Conservation (phyloP, 2,329 filamentous ascomycete species). For the Microsporum ferrugineum region DNA sequence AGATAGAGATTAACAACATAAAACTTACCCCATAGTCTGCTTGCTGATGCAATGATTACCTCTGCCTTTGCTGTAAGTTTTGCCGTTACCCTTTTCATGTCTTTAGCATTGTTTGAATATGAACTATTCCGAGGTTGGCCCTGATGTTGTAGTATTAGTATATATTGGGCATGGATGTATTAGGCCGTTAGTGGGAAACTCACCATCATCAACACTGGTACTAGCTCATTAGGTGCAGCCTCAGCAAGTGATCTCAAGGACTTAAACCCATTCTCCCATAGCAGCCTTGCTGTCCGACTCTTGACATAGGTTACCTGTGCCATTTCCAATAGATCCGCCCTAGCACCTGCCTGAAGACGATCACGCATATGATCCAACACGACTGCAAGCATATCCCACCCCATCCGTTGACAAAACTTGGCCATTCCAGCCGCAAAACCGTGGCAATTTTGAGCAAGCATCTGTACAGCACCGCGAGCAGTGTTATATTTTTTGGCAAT, state of each 20-base stretch:
- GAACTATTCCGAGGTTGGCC: slow-evolving; percentile 53
- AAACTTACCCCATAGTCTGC: slow-evolving; percentile 49
- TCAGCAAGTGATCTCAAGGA: slow-evolving; percentile 57
- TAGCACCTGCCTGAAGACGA: slow-evolving; percentile 59
- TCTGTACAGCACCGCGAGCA: slow-evolving; percentile 60
- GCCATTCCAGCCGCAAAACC: slow-evolving; percentile 70
- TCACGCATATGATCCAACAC: slow-evolving; percentile 67
- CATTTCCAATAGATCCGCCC: slow-evolving; percentile 57
- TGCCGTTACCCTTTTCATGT: slow-evolving; percentile 50
- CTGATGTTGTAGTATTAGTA: slow-evolving; percentile 24
- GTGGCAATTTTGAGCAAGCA: slow-evolving; percentile 60
- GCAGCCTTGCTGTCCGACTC: slow-evolving; percentile 60
- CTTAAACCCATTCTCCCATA: slow-evolving; percentile 67
- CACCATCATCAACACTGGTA: slow-evolving; percentile 62
- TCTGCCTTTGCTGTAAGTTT: slow-evolving; percentile 57
- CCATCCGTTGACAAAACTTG: slow-evolving; percentile 68
- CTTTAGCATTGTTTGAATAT: slow-evolving; percentile 37
- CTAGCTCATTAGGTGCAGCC: slow-evolving; percentile 54
- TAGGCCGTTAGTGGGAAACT: not conserved
- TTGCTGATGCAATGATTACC: slow-evolving; percentile 57
- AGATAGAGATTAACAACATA: not conserved
- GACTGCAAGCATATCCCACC: slow-evolving; percentile 60
- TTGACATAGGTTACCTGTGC: slow-evolving; percentile 65
- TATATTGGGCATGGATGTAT: not conserved
- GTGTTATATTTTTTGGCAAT: slow-evolving; percentile 61